These are phyloP conservation scores for Pachysolen tannophilus DNA, from an alignment of 805 yeast genomes.

Conservation along the genomic window DNA sequence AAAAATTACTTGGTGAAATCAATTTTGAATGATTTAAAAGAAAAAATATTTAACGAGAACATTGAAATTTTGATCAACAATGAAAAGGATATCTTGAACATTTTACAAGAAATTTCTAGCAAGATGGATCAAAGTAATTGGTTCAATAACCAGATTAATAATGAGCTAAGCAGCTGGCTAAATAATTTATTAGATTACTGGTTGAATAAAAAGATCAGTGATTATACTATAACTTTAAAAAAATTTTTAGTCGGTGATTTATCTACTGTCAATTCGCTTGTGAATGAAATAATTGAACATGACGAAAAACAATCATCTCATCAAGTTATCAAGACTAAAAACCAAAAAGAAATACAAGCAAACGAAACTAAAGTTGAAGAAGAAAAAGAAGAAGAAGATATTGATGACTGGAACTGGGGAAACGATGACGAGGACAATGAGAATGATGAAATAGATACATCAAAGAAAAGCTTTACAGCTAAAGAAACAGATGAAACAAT, in stretches of 20 bases:
- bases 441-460: slow-evolving; percentile 3
- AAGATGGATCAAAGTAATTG: background rate
- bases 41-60: slow-evolving; percentile 5
- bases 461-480: background rate
- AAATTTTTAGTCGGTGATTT: background rate
- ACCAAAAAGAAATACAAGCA: background rate
- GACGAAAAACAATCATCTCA: no score
- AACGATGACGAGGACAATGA: slow-evolving; percentile 9
- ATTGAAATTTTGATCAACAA: slow-evolving; percentile 6
- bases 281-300: no score
- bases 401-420: slow-evolving; percentile 5
- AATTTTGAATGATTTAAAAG: slow-evolving; percentile 6
- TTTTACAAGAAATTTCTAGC: background rate
- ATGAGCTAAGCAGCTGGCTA: slow-evolving; percentile 3
- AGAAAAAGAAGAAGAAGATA: background rate
- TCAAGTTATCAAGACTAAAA: no score
- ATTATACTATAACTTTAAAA: slow-evolving; percentile 1
- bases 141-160: slow-evolving; percentile 5
- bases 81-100: background rate
- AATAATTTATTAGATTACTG: slow-evolving; percentile 7
- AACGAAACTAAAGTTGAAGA: background rate
- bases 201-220: slow-evolving; percentile 9
- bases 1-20: slow-evolving; percentile 3
- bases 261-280: background rate
- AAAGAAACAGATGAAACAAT: background rate